phyloP scores from a whole-genome alignment of 2,329 filamentous ascomycete genomes.

The Verticillium isaacii region DNA sequence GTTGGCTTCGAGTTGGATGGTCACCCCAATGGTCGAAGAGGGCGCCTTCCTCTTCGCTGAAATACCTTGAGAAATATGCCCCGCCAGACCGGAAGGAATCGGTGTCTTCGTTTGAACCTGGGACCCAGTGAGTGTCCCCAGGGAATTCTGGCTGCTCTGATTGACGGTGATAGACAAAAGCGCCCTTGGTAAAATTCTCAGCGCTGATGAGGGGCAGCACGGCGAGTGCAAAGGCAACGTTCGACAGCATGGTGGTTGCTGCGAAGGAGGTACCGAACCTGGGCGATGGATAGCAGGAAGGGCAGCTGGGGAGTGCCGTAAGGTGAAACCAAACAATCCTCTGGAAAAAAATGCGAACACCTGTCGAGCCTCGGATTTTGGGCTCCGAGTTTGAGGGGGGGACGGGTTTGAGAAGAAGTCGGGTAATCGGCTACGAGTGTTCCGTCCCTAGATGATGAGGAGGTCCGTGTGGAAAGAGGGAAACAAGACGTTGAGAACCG shows the following conservation, averaged over 20 bases:
- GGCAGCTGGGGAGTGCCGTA: not conserved
- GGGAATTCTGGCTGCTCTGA: not conserved
- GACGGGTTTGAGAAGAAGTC: no score
- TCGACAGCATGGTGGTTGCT: not conserved
- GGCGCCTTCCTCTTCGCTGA: not conserved
- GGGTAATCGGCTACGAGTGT: not conserved
- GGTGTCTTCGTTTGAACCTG: not conserved
- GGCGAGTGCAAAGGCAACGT: not conserved
- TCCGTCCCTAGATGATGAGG: not conserved
- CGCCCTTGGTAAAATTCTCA: not conserved
- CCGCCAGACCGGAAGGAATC: not conserved
- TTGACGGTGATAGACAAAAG: not conserved
- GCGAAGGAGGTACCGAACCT: not conserved
- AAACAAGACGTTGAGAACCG: not conserved
- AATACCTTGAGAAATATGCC: not conserved
- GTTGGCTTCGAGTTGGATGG: not conserved
- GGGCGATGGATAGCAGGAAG: not conserved
- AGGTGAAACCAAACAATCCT: not conserved
- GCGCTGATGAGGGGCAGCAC: not conserved
- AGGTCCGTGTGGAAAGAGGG: not conserved
- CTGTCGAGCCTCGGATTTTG: no score
- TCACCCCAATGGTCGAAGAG: not conserved
- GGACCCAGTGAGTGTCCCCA: no score
- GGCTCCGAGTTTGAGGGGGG: no score
- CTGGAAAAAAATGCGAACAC: no score